Evolutionary conservation across 805 yeast species (phyloP), one percentile per base, ranked within the genome.

Genomic region (Myxozyma lipomycoides): DNA sequence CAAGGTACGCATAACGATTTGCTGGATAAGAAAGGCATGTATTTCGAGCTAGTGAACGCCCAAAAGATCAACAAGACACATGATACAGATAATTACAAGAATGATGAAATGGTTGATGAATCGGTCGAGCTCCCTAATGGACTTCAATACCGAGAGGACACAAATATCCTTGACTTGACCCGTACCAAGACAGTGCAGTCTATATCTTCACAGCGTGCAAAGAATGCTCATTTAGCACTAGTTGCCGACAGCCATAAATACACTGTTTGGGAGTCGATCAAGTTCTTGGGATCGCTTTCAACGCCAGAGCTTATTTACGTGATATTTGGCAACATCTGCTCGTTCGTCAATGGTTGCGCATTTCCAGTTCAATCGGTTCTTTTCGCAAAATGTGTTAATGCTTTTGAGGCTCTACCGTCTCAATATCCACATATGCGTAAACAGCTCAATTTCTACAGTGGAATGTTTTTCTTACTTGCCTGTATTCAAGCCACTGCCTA

Each of bases 331-430:
- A 38, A 41, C 4, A 10, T 43, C 32, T 38, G 55, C 2, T 61
- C 73, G 38, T 34, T 62, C 17, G 40, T 64, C n/a, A 55, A 61
- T 18, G 75, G 75, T 12, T 62, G 67, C 49, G 70, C 70, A 17
- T 70, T 67, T 52, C 67, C 72, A 10, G 64, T 70, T 5, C 60
- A 66, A 57, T 64, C 69, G 37, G 62, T 70, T 46, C 58, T 68
- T 57, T 52, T 43, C 21, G 58, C 70, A n/a, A 66, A 65, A 32
- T 61, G 64, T 21, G 63, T 70, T 38, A 48, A 59, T 12, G 62
- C 70, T n/a, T n/a, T n/a, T n/a, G n/a, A n/a, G 84, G 83, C 1
- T 71, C 78, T 4, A 73, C 79, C 21, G 2, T 60, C 72, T 26
- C 63, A 75, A 30, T 82, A 79, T 54, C 36, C 43, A 46, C 61